Evolutionary conservation across 805 yeast species (phyloP).

Genomic region (Candida yuanshanica): DNA sequence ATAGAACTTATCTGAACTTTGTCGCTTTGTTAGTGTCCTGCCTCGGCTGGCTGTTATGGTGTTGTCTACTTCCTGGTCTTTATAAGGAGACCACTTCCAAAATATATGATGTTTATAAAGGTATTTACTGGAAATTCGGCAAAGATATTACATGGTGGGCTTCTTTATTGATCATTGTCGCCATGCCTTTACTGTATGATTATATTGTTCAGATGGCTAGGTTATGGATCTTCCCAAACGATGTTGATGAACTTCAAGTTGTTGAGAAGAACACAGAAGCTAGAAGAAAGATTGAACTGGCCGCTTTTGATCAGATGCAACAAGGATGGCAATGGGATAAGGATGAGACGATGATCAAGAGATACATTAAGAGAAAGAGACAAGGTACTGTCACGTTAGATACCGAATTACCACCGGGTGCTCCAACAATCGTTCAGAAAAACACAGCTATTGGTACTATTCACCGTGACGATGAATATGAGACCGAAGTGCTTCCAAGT

Average conservation of each 20-base stretch:
- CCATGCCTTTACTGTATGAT: constrained; percentile 64
- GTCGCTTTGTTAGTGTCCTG: constrained; percentile 65
- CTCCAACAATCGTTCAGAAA: constrained; percentile 29
- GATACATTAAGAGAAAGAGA: constrained; percentile 19
- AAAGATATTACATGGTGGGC: constrained; percentile 86
- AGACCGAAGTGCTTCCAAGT: constrained; percentile 63
- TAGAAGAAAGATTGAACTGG: constrained; percentile 64
- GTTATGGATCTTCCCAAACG: constrained; percentile 55
- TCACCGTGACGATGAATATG: constrained; percentile 29
- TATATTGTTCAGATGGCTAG: constrained; percentile 53
- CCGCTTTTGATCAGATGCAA: constrained; percentile 63
- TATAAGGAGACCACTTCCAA: constrained; percentile 46
- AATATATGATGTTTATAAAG: constrained; percentile 68
- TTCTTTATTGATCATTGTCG: constrained; percentile 47
- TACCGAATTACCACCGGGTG: constrained; percentile 47
- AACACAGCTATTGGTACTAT: constrained; percentile 18
- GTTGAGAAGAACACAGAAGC: constrained; percentile 67
- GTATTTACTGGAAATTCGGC: constrained; percentile 70
- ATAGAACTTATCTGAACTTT: constrained; percentile 62
- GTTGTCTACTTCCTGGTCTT: constrained; percentile 66
- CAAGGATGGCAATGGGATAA: constrained; percentile 73
- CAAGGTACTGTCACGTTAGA: constrained; percentile 23
- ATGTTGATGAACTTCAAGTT: constrained; percentile 72
- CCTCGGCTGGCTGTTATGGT: constrained; percentile 85
- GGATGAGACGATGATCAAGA: constrained; percentile 33